Evolutionary conservation across 78 protist genomes (phyloP).

Genomic region (Dictyostelium discoideum): DNA sequence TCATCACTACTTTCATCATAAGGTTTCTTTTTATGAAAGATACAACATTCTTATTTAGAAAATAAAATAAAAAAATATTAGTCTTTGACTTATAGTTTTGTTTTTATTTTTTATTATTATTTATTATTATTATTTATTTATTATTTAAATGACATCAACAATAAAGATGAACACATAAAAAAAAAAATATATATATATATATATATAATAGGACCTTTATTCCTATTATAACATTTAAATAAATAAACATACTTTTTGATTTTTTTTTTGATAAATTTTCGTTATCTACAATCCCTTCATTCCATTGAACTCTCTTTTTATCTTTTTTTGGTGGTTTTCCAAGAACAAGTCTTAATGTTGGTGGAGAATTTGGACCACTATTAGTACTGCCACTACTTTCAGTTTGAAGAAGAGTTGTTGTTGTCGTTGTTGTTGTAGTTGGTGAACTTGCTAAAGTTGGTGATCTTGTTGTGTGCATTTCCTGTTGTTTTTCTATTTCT

Average conservation of each 20-base stretch:
- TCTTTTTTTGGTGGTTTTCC: conserved; percentile 28
- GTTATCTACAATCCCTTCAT: conserved; percentile 53
- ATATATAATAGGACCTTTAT: not conserved
- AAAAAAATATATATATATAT: no score
- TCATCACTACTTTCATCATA: conserved; percentile 76
- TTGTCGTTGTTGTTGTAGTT: not conserved
- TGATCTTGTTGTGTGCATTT: not conserved
- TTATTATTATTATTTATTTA: no score
- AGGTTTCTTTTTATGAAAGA: conserved; percentile 77
- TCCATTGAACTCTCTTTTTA: conserved; percentile 70
- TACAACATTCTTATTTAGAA: conserved; percentile 54
- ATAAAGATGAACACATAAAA: no score
- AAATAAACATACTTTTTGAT: conserved; percentile 47
- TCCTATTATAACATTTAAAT: not conserved
- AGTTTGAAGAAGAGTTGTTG: not conserved
- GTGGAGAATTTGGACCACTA: not conserved
- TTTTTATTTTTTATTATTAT: no score
- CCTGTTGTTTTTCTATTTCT: no score
- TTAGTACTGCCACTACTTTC: not conserved
- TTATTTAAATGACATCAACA: no score
- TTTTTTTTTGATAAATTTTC: conserved; percentile 45
- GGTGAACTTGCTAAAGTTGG: not conserved
- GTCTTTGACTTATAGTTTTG: not conserved
- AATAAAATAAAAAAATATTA: not conserved
- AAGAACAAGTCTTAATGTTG: not conserved